Evolutionary conservation across 306 rosid species (phyloP).

Genomic region (Trifolium repens): DNA sequence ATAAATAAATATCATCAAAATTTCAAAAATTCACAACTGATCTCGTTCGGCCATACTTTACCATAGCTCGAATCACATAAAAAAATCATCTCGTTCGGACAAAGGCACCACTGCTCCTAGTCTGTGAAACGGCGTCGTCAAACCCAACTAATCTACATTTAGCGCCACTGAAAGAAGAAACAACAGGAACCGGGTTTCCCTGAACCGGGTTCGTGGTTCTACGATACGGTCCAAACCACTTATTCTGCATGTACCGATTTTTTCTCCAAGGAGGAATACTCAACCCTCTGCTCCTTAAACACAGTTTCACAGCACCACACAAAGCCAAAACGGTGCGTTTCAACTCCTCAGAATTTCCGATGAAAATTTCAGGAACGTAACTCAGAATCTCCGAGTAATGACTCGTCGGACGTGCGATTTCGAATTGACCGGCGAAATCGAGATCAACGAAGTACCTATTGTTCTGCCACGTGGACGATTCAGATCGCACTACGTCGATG

Average conservation of each 20-base stretch:
- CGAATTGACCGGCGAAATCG: constrained; percentile 41
- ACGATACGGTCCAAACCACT: constrained; percentile 77
- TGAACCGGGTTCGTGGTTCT: constrained; percentile 60
- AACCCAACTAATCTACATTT: constrained; percentile 69
- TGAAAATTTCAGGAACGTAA: constrained; percentile 59
- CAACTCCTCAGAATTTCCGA: constrained; percentile 64
- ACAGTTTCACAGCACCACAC: constrained; percentile 61
- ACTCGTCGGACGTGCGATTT: constrained; percentile 42
- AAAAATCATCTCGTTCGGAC: constrained; percentile 26
- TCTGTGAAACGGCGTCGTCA: constrained; percentile 45
- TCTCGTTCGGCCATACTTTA: constrained; percentile 31
- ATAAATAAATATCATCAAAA: not conserved
- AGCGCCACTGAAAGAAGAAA: not conserved
- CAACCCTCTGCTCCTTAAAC: constrained; percentile 57
- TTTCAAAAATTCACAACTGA: not conserved
- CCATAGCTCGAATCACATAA: too few species aligned
- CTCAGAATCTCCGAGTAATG: constrained; percentile 31
- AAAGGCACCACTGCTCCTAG: constrained; percentile 30
- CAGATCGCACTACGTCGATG: constrained; percentile 61
- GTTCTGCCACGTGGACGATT: constrained; percentile 33
- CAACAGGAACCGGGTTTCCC: constrained; percentile 40
- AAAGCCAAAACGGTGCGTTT: constrained; percentile 56
- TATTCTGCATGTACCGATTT: constrained; percentile 75
- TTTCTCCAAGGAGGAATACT: constrained; percentile 88
- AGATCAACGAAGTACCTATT: constrained; percentile 66